Evolutionary conservation across 768 basidiomycete species (phyloP).

Genomic region (Calocera viscosa): DNA sequence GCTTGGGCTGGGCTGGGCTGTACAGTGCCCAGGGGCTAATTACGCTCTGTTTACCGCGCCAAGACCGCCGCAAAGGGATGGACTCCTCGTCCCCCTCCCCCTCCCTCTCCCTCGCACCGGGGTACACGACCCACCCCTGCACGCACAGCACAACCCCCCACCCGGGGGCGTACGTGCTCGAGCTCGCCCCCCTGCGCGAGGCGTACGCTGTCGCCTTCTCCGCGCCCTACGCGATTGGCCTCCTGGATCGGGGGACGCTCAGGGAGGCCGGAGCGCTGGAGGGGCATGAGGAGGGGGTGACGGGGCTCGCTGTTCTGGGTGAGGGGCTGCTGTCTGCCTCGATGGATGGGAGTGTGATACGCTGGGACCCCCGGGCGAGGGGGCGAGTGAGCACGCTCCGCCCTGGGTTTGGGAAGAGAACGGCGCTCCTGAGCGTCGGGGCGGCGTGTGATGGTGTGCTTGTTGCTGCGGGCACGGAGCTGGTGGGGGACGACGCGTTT

Average conservation of each 20-base stretch:
- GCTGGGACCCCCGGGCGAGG: background rate
- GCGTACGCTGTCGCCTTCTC: background rate
- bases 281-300: background rate
- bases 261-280: background rate
- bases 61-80: too few species aligned
- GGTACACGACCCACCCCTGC: background rate
- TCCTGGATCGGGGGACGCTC: background rate
- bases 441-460: slow-evolving; percentile 55
- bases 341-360: background rate
- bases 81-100: background rate
- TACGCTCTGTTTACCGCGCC: too few species aligned
- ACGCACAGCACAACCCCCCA: background rate
- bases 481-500: slow-evolving; percentile 67
- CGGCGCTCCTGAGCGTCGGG: slow-evolving; percentile 30
- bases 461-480: slow-evolving; percentile 71
- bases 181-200: background rate
- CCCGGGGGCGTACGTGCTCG: background rate
- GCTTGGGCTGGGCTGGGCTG: too few species aligned
- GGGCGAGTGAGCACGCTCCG: background rate
- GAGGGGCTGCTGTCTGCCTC: background rate
- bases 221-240: background rate
- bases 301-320: background rate
- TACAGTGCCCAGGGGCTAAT: too few species aligned
- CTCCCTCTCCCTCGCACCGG: background rate
- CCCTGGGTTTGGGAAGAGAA: background rate